Evolutionary conservation across 2,329 filamentous ascomycete genomes (phyloP).

Genomic region (Eurotiales sp.): DNA sequence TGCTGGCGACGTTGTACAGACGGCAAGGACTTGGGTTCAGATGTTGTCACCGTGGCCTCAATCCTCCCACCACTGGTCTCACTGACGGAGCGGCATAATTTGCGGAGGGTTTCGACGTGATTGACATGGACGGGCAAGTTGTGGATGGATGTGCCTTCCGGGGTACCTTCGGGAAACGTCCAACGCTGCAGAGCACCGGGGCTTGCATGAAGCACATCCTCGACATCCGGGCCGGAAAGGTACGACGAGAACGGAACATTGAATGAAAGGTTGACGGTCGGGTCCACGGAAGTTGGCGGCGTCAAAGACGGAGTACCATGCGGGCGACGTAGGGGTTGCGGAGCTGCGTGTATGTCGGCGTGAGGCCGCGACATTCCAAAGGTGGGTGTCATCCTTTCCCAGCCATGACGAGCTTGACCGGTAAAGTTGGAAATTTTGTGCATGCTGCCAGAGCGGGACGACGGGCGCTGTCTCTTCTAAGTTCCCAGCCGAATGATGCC

Average conservation of each 20-base stretch:
- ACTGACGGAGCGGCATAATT: constrained; percentile 77
- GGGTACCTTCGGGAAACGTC: constrained; percentile 85
- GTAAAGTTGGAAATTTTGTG: constrained; percentile 68
- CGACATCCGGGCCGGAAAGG: constrained; percentile 84
- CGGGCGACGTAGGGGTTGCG: constrained; percentile 55
- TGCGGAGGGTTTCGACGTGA: constrained; percentile 75
- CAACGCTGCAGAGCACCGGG: constrained; percentile 82
- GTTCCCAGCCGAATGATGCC: constrained; percentile 27
- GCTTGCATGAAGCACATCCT: constrained; percentile 92
- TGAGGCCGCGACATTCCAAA: constrained; percentile 61
- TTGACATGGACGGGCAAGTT: constrained; percentile 87
- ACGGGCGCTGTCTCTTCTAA: constrained; percentile 24
- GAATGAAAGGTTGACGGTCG: constrained; percentile 88
- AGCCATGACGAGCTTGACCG: constrained; percentile 62
- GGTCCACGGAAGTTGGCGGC: constrained; percentile 68
- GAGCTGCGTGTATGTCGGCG: constrained; percentile 49
- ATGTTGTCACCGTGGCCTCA: constrained; percentile 79
- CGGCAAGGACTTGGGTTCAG: constrained; percentile 66
- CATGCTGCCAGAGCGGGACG: constrained; percentile 44
- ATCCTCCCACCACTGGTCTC: constrained; percentile 65
- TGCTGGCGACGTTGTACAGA: constrained; percentile 47
- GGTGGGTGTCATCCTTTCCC: constrained; percentile 64
- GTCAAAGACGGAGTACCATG: constrained; percentile 51
- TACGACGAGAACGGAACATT: constrained; percentile 95
- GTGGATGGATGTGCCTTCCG: constrained; percentile 78